Conservation (phyloP, 169 alveolate species). For the Plasmodium fragile region DNA sequence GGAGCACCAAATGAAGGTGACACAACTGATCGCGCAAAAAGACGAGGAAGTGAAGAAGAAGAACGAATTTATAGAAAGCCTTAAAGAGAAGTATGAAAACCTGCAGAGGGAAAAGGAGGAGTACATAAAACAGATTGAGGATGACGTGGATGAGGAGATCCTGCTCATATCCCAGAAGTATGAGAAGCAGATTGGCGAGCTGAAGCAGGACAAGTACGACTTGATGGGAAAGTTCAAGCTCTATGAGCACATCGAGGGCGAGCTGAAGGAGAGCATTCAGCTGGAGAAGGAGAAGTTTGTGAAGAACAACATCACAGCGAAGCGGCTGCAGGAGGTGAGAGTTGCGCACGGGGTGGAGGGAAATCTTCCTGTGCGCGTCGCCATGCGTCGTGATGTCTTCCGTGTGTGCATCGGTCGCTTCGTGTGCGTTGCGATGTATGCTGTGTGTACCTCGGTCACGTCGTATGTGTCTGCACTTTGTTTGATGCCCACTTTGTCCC, state of each 20-base stretch:
- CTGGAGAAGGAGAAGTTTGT: slow-evolving; percentile 57
- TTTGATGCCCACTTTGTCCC: background rate
- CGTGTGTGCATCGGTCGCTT: background rate
- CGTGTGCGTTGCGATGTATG: too few relatives aligned
- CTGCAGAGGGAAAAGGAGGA: slow-evolving; percentile 59
- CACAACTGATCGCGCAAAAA: slow-evolving; percentile 21
- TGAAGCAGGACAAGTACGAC: slow-evolving; percentile 48
- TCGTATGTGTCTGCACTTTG: background rate
- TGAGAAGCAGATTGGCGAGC: slow-evolving; percentile 28
- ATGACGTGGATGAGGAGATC: slow-evolving; percentile 77
- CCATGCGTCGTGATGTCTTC: background rate
- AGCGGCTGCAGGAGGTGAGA: slow-evolving; percentile 64
- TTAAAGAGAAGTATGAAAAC: slow-evolving; percentile 9
- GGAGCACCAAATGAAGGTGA: slow-evolving; percentile 35
- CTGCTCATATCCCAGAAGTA: slow-evolving; percentile 58
- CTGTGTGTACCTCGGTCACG: background rate
- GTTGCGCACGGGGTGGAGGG: background rate
- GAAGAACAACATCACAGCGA: slow-evolving; percentile 47
- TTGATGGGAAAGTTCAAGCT: slow-evolving; percentile 42
- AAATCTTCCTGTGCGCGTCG: background rate
- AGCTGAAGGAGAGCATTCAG: slow-evolving; percentile 43
- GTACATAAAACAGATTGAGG: slow-evolving; percentile 56
- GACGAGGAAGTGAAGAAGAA: slow-evolving; percentile 37
- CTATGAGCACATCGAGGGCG: slow-evolving; percentile 55
- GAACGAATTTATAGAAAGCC: slow-evolving; percentile 26